phyloP scores from a whole-genome alignment of 2,329 filamentous ascomycete species.

The Trichoderma breve region DNA sequence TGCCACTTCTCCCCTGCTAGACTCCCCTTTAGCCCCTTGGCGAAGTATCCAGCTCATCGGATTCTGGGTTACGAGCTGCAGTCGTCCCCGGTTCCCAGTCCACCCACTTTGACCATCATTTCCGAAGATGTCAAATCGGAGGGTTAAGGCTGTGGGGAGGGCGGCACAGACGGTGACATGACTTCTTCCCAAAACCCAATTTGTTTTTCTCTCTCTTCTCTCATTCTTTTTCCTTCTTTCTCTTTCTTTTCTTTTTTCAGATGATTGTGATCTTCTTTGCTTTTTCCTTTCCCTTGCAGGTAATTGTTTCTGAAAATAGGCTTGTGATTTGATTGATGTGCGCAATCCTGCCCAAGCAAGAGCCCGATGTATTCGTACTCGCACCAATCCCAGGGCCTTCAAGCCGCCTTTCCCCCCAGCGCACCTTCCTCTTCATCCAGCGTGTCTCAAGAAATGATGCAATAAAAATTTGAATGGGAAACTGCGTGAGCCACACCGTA shows the following conservation, averaged over 20 bases:
- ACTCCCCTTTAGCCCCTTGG: background rate
- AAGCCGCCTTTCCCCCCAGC: background rate
- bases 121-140: background rate
- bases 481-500: background rate
- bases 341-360: background rate
- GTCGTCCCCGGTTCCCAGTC: background rate
- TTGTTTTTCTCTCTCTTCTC: background rate
- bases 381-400: background rate
- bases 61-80: background rate
- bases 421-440: background rate
- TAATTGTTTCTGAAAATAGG: background rate
- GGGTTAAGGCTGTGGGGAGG: background rate
- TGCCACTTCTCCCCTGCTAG: background rate
- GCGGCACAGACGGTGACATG: background rate
- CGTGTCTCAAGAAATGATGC: background rate
- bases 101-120: background rate
- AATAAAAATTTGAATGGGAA: background rate
- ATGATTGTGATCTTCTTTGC: background rate
- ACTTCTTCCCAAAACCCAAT: background rate
- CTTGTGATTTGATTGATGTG: background rate
- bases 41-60: constrained; percentile 1
- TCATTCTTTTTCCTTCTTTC: background rate
- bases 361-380: background rate
- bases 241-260: background rate
- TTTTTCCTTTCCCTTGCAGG: background rate